phyloP scores from a whole-genome alignment of 2,329 filamentous ascomycete species.

The Pyrenophora tritici-repentis region DNA sequence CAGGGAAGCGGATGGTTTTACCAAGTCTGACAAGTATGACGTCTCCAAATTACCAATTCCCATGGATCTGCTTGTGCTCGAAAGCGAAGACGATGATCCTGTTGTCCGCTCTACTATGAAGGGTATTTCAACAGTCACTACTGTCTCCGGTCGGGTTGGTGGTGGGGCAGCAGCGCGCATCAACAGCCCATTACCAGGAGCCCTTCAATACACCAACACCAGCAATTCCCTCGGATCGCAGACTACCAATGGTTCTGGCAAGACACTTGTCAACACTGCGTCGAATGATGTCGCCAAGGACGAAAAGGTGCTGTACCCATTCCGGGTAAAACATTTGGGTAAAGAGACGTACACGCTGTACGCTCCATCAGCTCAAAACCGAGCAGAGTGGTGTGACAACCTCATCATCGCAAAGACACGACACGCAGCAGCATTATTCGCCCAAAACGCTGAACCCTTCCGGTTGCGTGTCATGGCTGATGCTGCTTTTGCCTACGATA shows the following conservation, averaged over 20 bases:
- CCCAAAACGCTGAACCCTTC: slow-evolving; percentile 96
- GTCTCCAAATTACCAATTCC: slow-evolving; percentile 95
- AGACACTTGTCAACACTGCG: slow-evolving; percentile 54
- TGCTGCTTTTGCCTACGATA: slow-evolving; percentile 83
- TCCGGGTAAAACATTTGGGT: slow-evolving; percentile 93
- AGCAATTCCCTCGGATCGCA: slow-evolving; percentile 61
- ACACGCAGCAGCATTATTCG: slow-evolving; percentile 84
- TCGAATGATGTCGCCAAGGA: slow-evolving; percentile 65
- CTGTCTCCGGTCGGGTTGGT: slow-evolving; percentile 43
- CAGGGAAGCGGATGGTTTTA: slow-evolving; percentile 69
- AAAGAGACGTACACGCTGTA: slow-evolving; percentile 93
- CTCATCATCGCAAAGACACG: slow-evolving; percentile 94
- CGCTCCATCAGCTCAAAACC: slow-evolving; percentile 73
- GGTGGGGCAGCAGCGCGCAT: slow-evolving; percentile 59
- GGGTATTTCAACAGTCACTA: slow-evolving; percentile 65
- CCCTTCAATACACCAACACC: slow-evolving; percentile 71
- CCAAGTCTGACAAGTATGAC: slow-evolving; percentile 83
- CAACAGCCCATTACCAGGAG: slow-evolving; percentile 51
- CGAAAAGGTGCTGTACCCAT: slow-evolving; percentile 83
- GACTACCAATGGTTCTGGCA: slow-evolving; percentile 58
- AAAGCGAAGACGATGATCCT: slow-evolving; percentile 89
- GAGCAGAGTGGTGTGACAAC: slow-evolving; percentile 88
- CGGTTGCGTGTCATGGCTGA: slow-evolving; percentile 89
- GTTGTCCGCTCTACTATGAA: slow-evolving; percentile 80
- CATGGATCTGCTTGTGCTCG: slow-evolving; percentile 91